Conservation (phyloP, 2,329 filamentous ascomycete species). For the Trichoderma hamatum region DNA sequence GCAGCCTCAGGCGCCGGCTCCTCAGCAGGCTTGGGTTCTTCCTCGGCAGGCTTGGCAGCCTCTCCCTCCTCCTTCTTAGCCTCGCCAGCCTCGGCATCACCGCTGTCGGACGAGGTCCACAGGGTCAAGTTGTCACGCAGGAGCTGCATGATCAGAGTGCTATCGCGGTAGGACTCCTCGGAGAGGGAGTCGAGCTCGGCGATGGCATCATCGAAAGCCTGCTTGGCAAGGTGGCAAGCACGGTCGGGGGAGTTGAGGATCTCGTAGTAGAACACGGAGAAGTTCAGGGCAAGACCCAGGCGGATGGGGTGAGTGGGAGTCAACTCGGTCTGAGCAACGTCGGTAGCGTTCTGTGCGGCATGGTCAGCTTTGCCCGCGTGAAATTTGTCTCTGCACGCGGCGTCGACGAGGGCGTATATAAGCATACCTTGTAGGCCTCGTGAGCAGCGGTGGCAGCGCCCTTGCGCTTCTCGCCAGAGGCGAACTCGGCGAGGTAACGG, state of each 20-base stretch:
- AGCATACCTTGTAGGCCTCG: slow-evolving; percentile 91
- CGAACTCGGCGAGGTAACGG: slow-evolving; percentile 93
- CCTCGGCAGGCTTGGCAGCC: slow-evolving; percentile 45
- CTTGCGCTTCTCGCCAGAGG: slow-evolving; percentile 90
- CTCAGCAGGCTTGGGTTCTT: slow-evolving; percentile 49
- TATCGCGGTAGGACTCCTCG: slow-evolving; percentile 98
- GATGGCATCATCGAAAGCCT: slow-evolving; percentile 98
- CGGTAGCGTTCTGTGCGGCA: slow-evolving; percentile 82
- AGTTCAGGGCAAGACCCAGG: slow-evolving; percentile 96
- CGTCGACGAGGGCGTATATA: not conserved
- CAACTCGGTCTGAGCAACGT: slow-evolving; percentile 96
- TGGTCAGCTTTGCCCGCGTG: not conserved
- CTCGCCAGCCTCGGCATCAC: slow-evolving; percentile 70
- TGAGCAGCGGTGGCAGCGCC: slow-evolving; percentile 81
- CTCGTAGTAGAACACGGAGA: slow-evolving; percentile 99
- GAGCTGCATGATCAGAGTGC: slow-evolving; percentile 98
- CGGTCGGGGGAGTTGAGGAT: slow-evolving; percentile 97
- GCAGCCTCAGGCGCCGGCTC: slow-evolving; percentile 51
- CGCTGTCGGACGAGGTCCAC: slow-evolving; percentile 93
- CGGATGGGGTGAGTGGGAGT: slow-evolving; percentile 98
- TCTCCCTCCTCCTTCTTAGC: slow-evolving; percentile 60
- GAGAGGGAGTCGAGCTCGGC: slow-evolving; percentile 97
- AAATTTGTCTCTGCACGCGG: not conserved
- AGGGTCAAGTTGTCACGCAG: slow-evolving; percentile 97
- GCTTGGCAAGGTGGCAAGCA: slow-evolving; percentile 97